phyloP scores from a whole-genome alignment of 2,329 filamentous ascomycete species.

The Cladosporium austrohemisphaericum region DNA sequence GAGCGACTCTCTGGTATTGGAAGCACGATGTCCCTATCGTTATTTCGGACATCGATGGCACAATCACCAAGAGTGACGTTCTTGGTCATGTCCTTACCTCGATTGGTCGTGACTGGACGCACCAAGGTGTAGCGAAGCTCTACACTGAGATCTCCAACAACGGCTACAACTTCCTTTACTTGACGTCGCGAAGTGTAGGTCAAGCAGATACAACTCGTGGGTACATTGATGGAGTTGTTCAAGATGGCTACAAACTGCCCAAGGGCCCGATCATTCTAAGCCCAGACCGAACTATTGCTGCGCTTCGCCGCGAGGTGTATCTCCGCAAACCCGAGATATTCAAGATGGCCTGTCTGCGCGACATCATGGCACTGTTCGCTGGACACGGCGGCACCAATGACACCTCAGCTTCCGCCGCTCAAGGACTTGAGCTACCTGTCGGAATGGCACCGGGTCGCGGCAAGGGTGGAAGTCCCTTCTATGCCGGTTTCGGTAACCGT shows the following conservation, averaged over 20 bases:
- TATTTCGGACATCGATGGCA: conserved; percentile 97
- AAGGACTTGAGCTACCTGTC: conserved; percentile 23
- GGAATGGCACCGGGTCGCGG: conserved; percentile 24
- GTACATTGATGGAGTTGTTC: conserved; percentile 83
- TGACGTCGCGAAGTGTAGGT: conserved; percentile 89
- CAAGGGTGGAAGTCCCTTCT: conserved; percentile 63
- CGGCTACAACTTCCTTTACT: conserved; percentile 97
- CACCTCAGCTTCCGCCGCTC: conserved; percentile 25
- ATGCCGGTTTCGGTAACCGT: conserved; percentile 94
- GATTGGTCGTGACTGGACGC: conserved; percentile 97
- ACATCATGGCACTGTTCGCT: conserved; percentile 82
- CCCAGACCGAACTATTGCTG: conserved; percentile 91
- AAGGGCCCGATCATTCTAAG: conserved; percentile 92
- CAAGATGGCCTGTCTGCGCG: conserved; percentile 96
- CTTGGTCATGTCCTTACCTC: conserved; percentile 87
- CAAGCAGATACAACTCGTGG: conserved; percentile 86
- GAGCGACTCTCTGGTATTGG: conserved; percentile 92
- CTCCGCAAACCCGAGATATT: conserved; percentile 96
- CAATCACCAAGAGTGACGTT: conserved; percentile 74
- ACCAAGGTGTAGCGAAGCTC: conserved; percentile 91
- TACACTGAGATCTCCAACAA: conserved; percentile 95
- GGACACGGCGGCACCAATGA: conserved; percentile 35
- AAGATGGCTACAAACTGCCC: conserved; percentile 82
- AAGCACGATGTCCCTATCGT: conserved; percentile 86
- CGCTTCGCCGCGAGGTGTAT: conserved; percentile 86